Evolutionary conservation across 2,329 filamentous ascomycete genomes (phyloP), one percentile per base, ranked within the genome.

Genomic region (Amauroascus verrucosus): DNA sequence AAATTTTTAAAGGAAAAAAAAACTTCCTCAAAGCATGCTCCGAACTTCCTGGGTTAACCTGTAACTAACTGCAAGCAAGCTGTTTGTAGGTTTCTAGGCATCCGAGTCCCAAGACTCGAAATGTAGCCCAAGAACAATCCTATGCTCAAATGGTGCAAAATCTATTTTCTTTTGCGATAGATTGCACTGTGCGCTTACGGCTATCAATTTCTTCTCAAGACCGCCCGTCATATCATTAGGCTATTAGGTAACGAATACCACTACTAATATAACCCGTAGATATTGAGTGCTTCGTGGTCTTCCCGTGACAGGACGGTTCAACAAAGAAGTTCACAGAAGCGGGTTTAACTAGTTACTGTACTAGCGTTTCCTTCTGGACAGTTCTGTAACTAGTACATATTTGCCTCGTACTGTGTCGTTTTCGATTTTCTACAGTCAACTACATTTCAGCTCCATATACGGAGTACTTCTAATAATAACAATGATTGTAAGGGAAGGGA

Each of bases 211-310:
- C 30, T 37, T 35, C 16, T 48, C 45, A 22, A 37, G 16, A 18
- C 28, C 4, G 26, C n/a, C 9, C 14, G n/a, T 48, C 24, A 28
- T 5, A n/a, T 7, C 24, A 11, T 4, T 16, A 2, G 22, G 28
- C 7, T 18, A 48, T 48, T 48, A 48, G 46, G 46, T 48, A 48
- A 48, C 46, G 11, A 38, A 48, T 48, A 48, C 46, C 32, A 48
- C 46, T 9, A 20, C 46, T 28, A 11, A 38, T 32, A 33, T 13
- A 30, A 24, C 45, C 7, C 2, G 2, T 37, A 26, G 46, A 38
- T n/a, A 24, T 24, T 26, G 40, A 43, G 22, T 14, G 20, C 18
- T 43, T 43, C 11, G 26, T 45, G 22, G 24, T 24, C 14, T 26
- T 20, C 41, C 22, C 18, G 3, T 45, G 41, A 14, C 22, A 45